Conservation (phyloP, 192 early-diverging fungal genomes). For the Geranomyces variabilis region DNA sequence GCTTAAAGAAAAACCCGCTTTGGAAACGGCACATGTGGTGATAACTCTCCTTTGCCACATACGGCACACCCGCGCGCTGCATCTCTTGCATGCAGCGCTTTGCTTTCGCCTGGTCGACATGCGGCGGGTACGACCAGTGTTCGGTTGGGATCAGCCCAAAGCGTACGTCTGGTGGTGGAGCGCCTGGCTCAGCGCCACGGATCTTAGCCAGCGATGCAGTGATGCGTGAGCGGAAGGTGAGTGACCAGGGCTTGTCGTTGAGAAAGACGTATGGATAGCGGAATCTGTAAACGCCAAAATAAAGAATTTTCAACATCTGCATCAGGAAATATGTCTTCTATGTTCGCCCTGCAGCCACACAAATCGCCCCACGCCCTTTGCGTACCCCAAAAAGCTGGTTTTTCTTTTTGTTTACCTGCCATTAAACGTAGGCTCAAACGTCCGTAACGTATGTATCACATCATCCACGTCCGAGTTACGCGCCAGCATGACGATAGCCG, state of each 20-base stretch:
- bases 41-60: slow-evolving; percentile 15
- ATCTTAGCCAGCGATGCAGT: neutral
- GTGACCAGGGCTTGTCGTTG: slow-evolving; percentile 73
- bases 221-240: slow-evolving; percentile 52
- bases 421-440: slow-evolving; percentile 77
- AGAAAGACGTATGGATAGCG: slow-evolving; percentile 82
- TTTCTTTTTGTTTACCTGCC: slow-evolving; percentile 43
- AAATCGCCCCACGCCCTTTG: no score
- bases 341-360: no score
- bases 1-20: slow-evolving; percentile 17
- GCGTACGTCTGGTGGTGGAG: slow-evolving; percentile 14
- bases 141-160: slow-evolving; percentile 47
- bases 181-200: neutral
- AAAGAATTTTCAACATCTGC: no score
- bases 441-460: slow-evolving; percentile 67
- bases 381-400: no score
- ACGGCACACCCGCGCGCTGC: neutral
- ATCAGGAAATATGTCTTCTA: no score
- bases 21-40: slow-evolving; percentile 26
- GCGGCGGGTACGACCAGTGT: slow-evolving; percentile 12
- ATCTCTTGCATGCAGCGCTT: neutral
- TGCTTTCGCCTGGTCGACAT: neutral
- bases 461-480: slow-evolving; percentile 70
- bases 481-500: slow-evolving; percentile 17
- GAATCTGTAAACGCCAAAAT: slow-evolving; percentile 12